Conservation (phyloP, 306 rosid genomes). For the Citrullus amarus region DNA sequence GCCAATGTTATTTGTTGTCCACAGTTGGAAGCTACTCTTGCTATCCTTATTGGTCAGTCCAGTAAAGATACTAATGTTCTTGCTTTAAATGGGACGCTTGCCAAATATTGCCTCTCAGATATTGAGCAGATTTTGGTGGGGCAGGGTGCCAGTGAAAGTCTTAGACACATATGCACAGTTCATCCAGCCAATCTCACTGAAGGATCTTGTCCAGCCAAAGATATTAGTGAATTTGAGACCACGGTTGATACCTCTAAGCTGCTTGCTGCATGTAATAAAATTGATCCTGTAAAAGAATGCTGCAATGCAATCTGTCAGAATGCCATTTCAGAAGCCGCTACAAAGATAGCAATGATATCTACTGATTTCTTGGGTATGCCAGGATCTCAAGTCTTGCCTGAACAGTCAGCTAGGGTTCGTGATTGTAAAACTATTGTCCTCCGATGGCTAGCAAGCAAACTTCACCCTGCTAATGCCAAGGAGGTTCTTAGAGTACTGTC, state of each 20-base stretch:
- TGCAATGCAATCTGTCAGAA: slow-evolving; percentile 65
- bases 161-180: slow-evolving; percentile 55
- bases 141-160: slow-evolving; percentile 56
- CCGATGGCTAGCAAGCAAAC: slow-evolving; percentile 86
- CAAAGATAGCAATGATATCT: slow-evolving; percentile 48
- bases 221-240: slow-evolving; percentile 50
- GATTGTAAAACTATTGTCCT: slow-evolving; percentile 73
- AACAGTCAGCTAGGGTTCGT: slow-evolving; percentile 33
- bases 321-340: slow-evolving; percentile 89
- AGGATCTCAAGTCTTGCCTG: slow-evolving; percentile 38
- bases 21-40: slow-evolving; percentile 84
- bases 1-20: slow-evolving; percentile 97
- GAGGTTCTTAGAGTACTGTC: slow-evolving; percentile 79
- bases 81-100: slow-evolving; percentile 53
- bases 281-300: slow-evolving; percentile 87
- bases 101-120: slow-evolving; percentile 72
- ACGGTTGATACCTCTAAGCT: slow-evolving; percentile 62
- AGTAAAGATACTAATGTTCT: slow-evolving; percentile 57
- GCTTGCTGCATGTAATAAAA: slow-evolving; percentile 68
- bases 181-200: slow-evolving; percentile 60
- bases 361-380: slow-evolving; percentile 47
- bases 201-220: slow-evolving; percentile 66
- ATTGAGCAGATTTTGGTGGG: slow-evolving; percentile 77
- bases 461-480: slow-evolving; percentile 60
- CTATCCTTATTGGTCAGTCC: slow-evolving; percentile 79